A percentile compares a stretch with the other conserved stretches of the same genome.
Evolutionary conservation across 352 stramenopile species (phyloP).

Genomic region (Phytopythium boreale): DNA sequence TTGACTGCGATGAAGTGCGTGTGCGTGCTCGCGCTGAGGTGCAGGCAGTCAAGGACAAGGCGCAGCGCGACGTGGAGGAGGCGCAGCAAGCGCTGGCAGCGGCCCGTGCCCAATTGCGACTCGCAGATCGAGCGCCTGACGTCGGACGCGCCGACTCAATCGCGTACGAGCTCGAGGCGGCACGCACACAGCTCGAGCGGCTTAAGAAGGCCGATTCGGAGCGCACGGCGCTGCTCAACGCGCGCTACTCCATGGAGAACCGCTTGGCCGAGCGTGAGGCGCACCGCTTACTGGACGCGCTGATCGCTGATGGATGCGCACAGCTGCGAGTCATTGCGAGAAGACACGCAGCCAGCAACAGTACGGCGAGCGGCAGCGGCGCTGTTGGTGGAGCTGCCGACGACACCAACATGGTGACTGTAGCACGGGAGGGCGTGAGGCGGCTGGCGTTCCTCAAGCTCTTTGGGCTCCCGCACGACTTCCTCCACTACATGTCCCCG

Average conservation of each 20-base stretch:
- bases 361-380: not conserved
- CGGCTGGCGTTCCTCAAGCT: conserved; percentile 67
- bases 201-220: conserved; percentile 52
- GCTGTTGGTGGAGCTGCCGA: conserved; percentile 7
- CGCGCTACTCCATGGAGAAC: conserved; percentile 48
- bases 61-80: conserved; percentile 41
- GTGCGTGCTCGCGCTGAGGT: conserved; percentile 50
- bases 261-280: conserved; percentile 55
- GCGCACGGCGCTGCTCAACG: conserved; percentile 35
- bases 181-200: conserved; percentile 45
- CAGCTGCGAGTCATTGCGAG: conserved; percentile 46
- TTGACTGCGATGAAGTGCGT: conserved; percentile 70
- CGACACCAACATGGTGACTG: conserved; percentile 22
- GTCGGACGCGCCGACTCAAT: conserved; percentile 46
- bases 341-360: not conserved
- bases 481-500: conserved; percentile 49
- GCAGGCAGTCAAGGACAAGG: conserved; percentile 44
- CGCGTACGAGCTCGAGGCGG: conserved; percentile 36
- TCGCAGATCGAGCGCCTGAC: conserved; percentile 58
- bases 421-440: conserved; percentile 52
- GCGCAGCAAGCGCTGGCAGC: conserved; percentile 37
- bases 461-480: conserved; percentile 45
- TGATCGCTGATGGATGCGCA: conserved; percentile 37
- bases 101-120: conserved; percentile 45
- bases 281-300: conserved; percentile 38